Conservation (phyloP, 495 filamentous ascomycete genomes). For the Tuber indicum region DNA sequence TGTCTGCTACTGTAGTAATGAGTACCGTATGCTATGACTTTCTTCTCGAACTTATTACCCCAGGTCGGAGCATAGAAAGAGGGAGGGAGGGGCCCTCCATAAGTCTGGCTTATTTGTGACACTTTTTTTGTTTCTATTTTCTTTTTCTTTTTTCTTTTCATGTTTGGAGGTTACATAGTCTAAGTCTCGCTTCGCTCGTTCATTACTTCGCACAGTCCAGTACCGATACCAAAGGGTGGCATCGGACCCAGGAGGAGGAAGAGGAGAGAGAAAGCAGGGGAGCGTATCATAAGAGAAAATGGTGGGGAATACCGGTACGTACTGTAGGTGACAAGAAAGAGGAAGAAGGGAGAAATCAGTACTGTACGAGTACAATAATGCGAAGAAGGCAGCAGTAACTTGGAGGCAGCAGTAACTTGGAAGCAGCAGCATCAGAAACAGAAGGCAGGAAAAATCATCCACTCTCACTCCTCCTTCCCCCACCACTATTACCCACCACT, state of each 20-base stretch:
- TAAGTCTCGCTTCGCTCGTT: slow-evolving; percentile 1
- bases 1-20: not conserved
- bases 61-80: not conserved
- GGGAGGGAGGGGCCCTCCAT: not conserved
- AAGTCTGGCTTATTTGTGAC: not conserved
- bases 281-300: not conserved
- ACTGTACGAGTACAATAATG: not conserved
- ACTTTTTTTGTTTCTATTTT: not conserved
- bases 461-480: slow-evolving; percentile 3
- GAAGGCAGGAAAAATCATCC: not conserved
- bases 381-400: not conserved
- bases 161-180: not conserved
- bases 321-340: not conserved
- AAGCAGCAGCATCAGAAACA: slow-evolving; percentile 2
- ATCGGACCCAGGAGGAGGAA: not conserved
- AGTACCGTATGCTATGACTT: not conserved
- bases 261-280: not conserved
- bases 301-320: not conserved
- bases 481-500: not conserved
- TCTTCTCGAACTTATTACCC: not conserved
- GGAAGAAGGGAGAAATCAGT: not conserved
- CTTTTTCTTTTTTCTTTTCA: not conserved
- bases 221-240: not conserved
- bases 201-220: not conserved
- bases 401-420: too few species aligned